phyloP scores from a whole-genome alignment of 2,329 filamentous ascomycete species.

The Aquanectria penicillioides region DNA sequence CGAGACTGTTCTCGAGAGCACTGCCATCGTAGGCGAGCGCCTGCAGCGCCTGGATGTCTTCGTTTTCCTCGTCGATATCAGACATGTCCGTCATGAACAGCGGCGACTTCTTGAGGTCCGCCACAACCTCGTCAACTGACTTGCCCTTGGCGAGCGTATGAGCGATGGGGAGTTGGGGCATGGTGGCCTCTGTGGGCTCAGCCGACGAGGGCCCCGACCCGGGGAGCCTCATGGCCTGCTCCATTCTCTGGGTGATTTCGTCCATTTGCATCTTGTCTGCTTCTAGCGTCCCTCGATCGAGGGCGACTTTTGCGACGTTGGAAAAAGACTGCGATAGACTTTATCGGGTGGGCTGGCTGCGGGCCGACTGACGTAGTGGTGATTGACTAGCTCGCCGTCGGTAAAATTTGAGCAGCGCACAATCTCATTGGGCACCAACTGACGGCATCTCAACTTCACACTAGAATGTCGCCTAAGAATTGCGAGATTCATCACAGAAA shows the following conservation, averaged over 20 bases:
- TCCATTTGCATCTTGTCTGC: conserved; percentile 51
- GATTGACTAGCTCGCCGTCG: conserved; percentile 21
- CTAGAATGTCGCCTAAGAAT: not conserved
- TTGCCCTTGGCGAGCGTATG: conserved; percentile 53
- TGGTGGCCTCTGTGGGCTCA: conserved; percentile 37
- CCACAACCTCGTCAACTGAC: conserved; percentile 65
- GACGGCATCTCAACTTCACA: conserved; percentile 19
- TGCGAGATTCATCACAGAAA: not conserved
- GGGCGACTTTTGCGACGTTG: not conserved
- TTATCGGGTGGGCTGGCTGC: conserved; percentile 9
- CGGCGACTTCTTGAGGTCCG: conserved; percentile 71
- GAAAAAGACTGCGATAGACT: conserved; percentile 13
- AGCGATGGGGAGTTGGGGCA: conserved; percentile 58
- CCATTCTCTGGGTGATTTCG: conserved; percentile 55
- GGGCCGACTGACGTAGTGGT: conserved; percentile 20
- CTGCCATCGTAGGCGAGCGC: conserved; percentile 95
- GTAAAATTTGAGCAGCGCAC: conserved; percentile 37
- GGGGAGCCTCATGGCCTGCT: conserved; percentile 44
- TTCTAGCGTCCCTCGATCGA: no score
- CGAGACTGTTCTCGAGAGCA: conserved; percentile 80
- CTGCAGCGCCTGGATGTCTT: conserved; percentile 85
- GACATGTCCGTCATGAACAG: conserved; percentile 97
- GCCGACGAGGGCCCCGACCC: conserved; percentile 11
- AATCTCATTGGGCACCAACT: conserved; percentile 39
- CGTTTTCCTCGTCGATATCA: conserved; percentile 81